Percentiles rank a stretch among this genome's conserved stretches.
Conservation (phyloP, 306 rosid genomes). For the Purshia tridentata region DNA sequence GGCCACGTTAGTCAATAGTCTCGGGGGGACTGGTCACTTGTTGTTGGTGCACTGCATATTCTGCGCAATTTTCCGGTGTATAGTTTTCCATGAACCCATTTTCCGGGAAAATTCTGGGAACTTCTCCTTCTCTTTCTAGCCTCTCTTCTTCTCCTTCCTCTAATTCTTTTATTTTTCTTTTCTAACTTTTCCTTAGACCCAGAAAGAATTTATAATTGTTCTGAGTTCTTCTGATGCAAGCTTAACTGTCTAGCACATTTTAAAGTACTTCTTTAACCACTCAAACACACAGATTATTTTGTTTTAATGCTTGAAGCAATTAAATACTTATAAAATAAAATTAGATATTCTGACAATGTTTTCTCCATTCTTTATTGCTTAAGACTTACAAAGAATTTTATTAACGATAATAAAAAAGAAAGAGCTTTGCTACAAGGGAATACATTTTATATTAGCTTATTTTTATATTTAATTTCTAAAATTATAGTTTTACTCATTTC, state of each 20-base stretch:
- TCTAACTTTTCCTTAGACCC: background rate
- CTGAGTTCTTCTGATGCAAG: background rate
- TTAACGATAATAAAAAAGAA: too few relatives aligned
- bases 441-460: too few relatives aligned
- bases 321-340: too few relatives aligned
- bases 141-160: too few relatives aligned
- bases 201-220: background rate
- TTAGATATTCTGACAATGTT: too few relatives aligned
- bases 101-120: constrained; percentile 45
- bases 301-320: too few relatives aligned
- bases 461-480: too few relatives aligned
- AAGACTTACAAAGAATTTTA: too few relatives aligned
- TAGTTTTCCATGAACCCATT: constrained; percentile 11
- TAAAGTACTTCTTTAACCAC: background rate
- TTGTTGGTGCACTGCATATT: constrained; percentile 14
- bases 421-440: too few relatives aligned
- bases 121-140: background rate
- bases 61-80: constrained; percentile 16
- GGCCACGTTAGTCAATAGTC: constrained; percentile 4
- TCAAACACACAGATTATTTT: background rate
- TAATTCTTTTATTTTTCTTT: background rate
- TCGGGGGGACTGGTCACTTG: background rate
- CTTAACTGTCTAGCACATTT: background rate
- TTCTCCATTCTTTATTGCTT: too few relatives aligned
- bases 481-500: too few relatives aligned